A percentile compares a stretch with the other conserved stretches of the same genome.
phyloP scores from a whole-genome alignment of 2,329 filamentous ascomycete genomes.

The Pseudopithomyces maydicus region DNA sequence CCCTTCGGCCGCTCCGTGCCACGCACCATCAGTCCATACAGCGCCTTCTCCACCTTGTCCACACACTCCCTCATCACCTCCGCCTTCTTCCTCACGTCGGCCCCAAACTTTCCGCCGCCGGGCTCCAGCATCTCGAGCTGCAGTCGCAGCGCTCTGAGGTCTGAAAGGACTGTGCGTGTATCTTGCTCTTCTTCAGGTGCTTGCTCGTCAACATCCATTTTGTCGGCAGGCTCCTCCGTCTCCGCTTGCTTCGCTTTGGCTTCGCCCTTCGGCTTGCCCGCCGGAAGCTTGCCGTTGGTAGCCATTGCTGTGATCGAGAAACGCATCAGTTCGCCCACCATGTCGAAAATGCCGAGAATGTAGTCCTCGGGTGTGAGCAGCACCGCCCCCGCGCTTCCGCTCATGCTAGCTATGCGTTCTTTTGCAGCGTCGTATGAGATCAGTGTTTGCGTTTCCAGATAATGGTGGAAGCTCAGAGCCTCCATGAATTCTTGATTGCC shows the following conservation, averaged over 20 bases:
- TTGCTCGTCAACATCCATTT: conserved; percentile 44
- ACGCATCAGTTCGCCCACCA: conserved; percentile 95
- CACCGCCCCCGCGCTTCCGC: conserved; percentile 56
- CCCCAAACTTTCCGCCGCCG: conserved; percentile 59
- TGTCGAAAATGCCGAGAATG: conserved; percentile 86
- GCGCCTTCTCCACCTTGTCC: conserved; percentile 88
- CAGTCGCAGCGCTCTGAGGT: conserved; percentile 78
- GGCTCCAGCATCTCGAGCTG: conserved; percentile 74
- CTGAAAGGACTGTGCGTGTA: conserved; percentile 71
- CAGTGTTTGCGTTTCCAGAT: conserved; percentile 77
- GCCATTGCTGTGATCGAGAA: conserved; percentile 91
- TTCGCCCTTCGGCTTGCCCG: conserved; percentile 35
- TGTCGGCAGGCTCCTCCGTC: conserved; percentile 26
- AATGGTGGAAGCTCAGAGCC: conserved; percentile 85
- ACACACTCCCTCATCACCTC: conserved; percentile 86
- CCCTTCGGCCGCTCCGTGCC: conserved; percentile 88
- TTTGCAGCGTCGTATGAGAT: conserved; percentile 69
- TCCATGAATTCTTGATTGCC: conserved; percentile 96
- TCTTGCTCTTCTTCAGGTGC: conserved; percentile 28
- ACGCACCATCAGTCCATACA: conserved; percentile 85
- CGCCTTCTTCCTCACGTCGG: conserved; percentile 78
- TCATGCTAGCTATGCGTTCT: conserved; percentile 43
- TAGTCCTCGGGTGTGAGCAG: conserved; percentile 81
- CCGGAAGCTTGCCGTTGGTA: conserved; percentile 65
- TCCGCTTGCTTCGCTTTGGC: conserved; percentile 41